A percentile compares a stretch with the other conserved stretches of the same genome.
Evolutionary conservation across 805 yeast genomes (phyloP).

Genomic region (Saccharomycopsis sp.): DNA sequence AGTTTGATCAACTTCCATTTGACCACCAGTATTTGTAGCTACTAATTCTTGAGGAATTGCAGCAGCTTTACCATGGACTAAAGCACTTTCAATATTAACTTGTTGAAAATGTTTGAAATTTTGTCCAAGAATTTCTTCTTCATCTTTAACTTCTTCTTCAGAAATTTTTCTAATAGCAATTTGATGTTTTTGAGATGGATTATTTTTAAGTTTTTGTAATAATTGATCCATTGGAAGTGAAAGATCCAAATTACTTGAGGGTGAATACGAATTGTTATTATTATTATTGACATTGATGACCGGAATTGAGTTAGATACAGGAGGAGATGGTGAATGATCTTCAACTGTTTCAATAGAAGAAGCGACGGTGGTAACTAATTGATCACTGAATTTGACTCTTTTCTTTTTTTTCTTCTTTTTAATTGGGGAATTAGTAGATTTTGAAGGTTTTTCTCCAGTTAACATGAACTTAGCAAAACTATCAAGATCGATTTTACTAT

Average conservation of each 20-base stretch:
- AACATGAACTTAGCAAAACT: constrained; percentile 74
- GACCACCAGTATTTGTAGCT: constrained; percentile 14
- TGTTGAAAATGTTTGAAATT: constrained; percentile 66
- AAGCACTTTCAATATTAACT: constrained; percentile 66
- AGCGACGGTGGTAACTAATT: constrained; percentile 36
- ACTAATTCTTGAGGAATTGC: constrained; percentile 29
- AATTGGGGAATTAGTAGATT: constrained; percentile 21
- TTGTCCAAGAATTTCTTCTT: constrained; percentile 63
- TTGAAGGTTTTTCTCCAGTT: constrained; percentile 63
- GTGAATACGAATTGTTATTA: too few relatives aligned
- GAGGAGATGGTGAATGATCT: constrained; percentile 5
- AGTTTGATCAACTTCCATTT: constrained; percentile 20
- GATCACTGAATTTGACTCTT: constrained; percentile 65
- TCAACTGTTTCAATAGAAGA: constrained; percentile 5
- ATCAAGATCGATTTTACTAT: constrained; percentile 59
- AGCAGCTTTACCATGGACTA: constrained; percentile 59
- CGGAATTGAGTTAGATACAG: not conserved
- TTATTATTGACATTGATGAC: constrained; percentile 1
- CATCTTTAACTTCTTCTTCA: constrained; percentile 49
- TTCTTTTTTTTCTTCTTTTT: constrained; percentile 34
- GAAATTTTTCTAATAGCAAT: constrained; percentile 16
- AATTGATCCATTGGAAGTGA: constrained; percentile 74
- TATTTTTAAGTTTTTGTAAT: constrained; percentile 33
- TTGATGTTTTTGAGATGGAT: constrained; percentile 21
- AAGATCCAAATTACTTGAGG: constrained; percentile 35